Base-by-base conservation (phyloP, 768 basidiomycete genomes). In the Phanerodontia chrysosporium region DNA sequence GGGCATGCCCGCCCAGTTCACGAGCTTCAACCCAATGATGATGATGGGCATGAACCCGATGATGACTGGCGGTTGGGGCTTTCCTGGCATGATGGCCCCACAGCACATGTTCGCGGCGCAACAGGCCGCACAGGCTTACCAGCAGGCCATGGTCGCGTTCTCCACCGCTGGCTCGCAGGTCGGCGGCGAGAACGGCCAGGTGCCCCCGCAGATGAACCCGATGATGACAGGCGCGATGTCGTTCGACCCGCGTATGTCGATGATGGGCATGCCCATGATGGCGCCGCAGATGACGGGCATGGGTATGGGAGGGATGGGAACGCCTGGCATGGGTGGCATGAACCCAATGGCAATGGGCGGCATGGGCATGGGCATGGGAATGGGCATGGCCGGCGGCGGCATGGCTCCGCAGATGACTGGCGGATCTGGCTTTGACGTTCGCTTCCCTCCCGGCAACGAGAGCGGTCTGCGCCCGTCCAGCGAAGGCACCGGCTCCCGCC, bases 61-160 rank as follows among this genome's bases (percentile, higher is more conserved):
- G 79, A 78, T 84, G 74, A 78, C 83, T 4, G 83, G 84, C 16
- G 85, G 83, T 51, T 78, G 75, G 78, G 75, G 73, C 44, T 78
- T 70, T 58, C 73, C 75, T 6, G 82, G 83, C 12, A 87, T 88
- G 84, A 78, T 80, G 74, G 84, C 85, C 66, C 88, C 65, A 27
- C 90, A 90, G 60, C 90, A 91, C 65, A 83, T 92, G 84, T 88
- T 89, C 67, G 91, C 90, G 4, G 91, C 92, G 16, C 89, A 90
- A 61, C 89, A 90, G 66, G 89, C 89, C 7, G 89, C 87, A 35
- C 88, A 91, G 65, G 92, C 92, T 0, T 94, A 93, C 72, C 92
- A 92, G 68, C 90, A 92, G 68, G 89, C 90, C 21, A 92, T 92
- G 90, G 83, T 90, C 79, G 83, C 86, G 18, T 88, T 86, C 66